Evolutionary conservation across 2,329 filamentous ascomycete species (phyloP), one percentile per base, ranked within the genome.

Genomic region (Clarireedia homoeocarpa): DNA sequence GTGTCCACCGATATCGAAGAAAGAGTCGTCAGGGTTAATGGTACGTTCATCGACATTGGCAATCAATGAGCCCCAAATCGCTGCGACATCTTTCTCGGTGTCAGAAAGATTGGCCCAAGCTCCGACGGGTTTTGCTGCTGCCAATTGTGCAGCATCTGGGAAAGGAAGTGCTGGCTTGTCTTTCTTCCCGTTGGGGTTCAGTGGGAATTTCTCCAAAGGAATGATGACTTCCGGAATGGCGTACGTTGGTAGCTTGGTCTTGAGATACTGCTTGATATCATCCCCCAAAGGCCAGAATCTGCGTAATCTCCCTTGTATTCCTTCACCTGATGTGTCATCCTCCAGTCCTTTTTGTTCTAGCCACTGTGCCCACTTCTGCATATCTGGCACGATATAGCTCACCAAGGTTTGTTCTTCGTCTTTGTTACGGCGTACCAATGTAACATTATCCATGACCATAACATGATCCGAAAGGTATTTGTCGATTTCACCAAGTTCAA

Each of bases 401-500:
- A 96, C 89, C 20, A 97, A 76, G 0, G 81, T 92, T 15, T 84
- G 86, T 70, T 96, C 92, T 70, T 95, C 89, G 68, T 91, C 83
- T 65, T 85, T 85, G 72, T 95, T 86, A 71, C 89, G 83, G 70
- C 89, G 82, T 4, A 97, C 83, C 2, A 97, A 74, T 0, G 92
- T 97, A 63, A 89, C 85, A 71, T 88, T 90, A 62, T 97, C 92
- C 42, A 89, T 80, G 24, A 97, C 81, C 24, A 95, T 73, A 0
- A 82, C 83, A 71, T 89, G 82, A 46, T 84, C 80, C 53, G 83
- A 87, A 48, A 96, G 74, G 69, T 95, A 86, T 44, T 79, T 87
- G 71, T 97, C 91, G 63, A 97, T 96, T 63, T 97, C 94, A 61
- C 86, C 87, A 47, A 97, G 83, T 73, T 99, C 94, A 63, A 99